Evolutionary conservation across 768 basidiomycete species (phyloP).

Genomic region (Tulasnella sp.): DNA sequence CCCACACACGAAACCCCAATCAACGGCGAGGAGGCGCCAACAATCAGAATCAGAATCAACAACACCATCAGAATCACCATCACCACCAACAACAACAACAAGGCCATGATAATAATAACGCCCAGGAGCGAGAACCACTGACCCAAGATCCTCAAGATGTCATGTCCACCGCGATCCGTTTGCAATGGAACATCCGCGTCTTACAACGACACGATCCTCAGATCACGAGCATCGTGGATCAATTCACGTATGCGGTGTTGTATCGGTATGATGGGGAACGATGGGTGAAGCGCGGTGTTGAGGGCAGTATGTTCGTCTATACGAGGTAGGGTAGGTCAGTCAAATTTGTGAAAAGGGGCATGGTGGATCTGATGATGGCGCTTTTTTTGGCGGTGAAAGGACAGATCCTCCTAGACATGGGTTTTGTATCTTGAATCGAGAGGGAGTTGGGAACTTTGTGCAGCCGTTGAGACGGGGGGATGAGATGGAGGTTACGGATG

Average conservation of each 20-base stretch:
- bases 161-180: slow-evolving; percentile 19
- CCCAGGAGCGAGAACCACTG: slow-evolving; percentile 1
- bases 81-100: too few relatives aligned
- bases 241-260: slow-evolving; percentile 74
- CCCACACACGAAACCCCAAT: too few relatives aligned
- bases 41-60: not conserved
- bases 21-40: too few relatives aligned
- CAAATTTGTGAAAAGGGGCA: slow-evolving; percentile 14
- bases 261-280: slow-evolving; percentile 31
- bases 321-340: slow-evolving; percentile 77
- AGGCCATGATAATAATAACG: not conserved
- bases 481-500: slow-evolving; percentile 49
- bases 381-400: slow-evolving; percentile 30
- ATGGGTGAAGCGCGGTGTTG: slow-evolving; percentile 76
- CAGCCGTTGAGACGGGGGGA: slow-evolving; percentile 71
- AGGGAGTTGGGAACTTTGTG: slow-evolving; percentile 68
- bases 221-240: slow-evolving; percentile 72
- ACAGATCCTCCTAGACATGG: slow-evolving; percentile 74
- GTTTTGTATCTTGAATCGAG: slow-evolving; percentile 73
- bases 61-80: not conserved
- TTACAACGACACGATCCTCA: slow-evolving; percentile 68
- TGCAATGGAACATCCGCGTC: slow-evolving; percentile 55
- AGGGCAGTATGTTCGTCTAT: slow-evolving; percentile 85
- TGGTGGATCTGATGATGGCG: slow-evolving; percentile 5
- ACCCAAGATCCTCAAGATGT: slow-evolving; percentile 17